Evolutionary conservation across 139 green algal species (phyloP), one percentile per base, ranked within the genome.

Genomic region (Chlorella sp.): DNA sequence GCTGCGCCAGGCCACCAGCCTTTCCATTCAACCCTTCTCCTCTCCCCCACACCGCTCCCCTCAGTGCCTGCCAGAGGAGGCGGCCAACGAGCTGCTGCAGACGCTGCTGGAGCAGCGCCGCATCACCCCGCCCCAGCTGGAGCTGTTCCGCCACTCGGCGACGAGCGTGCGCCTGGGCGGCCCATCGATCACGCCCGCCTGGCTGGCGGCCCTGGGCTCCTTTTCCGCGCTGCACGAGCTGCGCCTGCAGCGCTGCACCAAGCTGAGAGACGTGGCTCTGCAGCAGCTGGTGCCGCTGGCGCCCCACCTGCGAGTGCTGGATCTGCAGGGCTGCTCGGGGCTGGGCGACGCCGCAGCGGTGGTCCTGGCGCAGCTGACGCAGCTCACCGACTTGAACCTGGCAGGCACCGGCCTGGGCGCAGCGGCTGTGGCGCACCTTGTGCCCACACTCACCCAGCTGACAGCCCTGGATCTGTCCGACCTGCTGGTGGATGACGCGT

Each of bases 31-130:
- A 71, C 30, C 18, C 36, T 30, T 6, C 16, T 3, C 36, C 28
- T 20, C 28, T 17, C 25, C 1, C 15, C 21, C 36, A 4, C 30
- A 32, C 11, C 38, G 23, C 36, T 9, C 25, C 25, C 26, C 26
- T 57, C 32, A 70, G 51, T 74, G 51, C 41, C 69, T 87, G n/a
- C 72, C 69, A 12, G 82, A 87, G 57, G 82, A 76, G 11, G 30
- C n/a, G 4, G 82, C 75, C 25, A 81, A 87, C 44, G 47, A 65
- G 44, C 68, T 87, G 74, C 55, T 87, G 51, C 72, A 23, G 4
- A 28, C 20, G 21, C 75, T 87, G 65, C 51, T 80, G 21, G 20
- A 56, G 34, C 82, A 76, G 74, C 69, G 56, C 20, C 68, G 68
- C 25, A 30, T 87, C 25, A 15, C 34, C 1, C 39, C 71, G 7